phyloP scores from a whole-genome alignment of 306 rosid species.

The Cucurbita maxima region DNA sequence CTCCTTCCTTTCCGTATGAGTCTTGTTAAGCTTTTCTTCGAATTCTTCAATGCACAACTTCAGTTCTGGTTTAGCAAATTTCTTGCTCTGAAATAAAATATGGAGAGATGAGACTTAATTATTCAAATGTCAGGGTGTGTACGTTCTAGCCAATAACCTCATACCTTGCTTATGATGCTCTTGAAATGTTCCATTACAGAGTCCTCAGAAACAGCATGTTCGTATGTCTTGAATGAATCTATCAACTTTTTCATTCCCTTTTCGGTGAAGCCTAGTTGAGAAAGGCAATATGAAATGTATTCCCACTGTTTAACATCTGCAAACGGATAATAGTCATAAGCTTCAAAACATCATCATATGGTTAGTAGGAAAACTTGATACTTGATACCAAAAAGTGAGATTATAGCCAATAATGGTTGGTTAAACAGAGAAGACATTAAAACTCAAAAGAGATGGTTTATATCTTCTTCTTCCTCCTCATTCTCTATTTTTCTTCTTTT shows the following conservation, averaged over 20 bases:
- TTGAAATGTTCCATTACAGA: constrained; percentile 72
- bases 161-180: constrained; percentile 71
- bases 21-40: constrained; percentile 76
- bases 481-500: neutral
- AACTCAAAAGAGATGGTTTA: neutral
- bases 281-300: constrained; percentile 78
- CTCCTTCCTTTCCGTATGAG: constrained; percentile 71
- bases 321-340: neutral
- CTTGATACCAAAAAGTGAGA: neutral
- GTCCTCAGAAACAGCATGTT: constrained; percentile 67
- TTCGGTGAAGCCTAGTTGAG: constrained; percentile 87
- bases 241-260: constrained; percentile 82
- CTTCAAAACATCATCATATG: neutral
- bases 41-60: constrained; percentile 75
- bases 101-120: neutral
- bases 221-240: constrained; percentile 72
- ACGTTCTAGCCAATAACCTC: constrained; percentile 3
- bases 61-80: constrained; percentile 83
- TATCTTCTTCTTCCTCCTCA: neutral
- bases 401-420: neutral
- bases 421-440: neutral
- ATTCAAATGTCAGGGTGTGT: neutral
- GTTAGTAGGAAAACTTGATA: neutral
- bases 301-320: constrained; percentile 80
- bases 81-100: constrained; percentile 46